Evolutionary conservation across 1,284 basidiomycete species (phyloP).

Genomic region (Abortiporus biennis): DNA sequence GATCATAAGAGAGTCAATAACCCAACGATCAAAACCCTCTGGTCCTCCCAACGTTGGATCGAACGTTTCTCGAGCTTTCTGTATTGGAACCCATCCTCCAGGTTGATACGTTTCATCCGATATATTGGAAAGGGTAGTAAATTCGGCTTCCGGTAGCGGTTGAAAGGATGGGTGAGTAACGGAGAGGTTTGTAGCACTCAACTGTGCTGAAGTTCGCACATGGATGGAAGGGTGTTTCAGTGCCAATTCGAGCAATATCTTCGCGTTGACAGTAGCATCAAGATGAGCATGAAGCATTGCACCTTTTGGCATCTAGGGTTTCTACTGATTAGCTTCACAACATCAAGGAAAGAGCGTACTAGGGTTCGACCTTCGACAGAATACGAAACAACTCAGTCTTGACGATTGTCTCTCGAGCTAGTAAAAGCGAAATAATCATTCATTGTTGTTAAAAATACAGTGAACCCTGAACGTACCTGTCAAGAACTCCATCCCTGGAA

Average conservation of each 20-base stretch:
- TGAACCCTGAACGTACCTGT: neutral
- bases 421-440: neutral
- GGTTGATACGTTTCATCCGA: constrained; percentile 39
- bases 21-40: constrained; percentile 63
- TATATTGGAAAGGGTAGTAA: constrained; percentile 33
- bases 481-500: constrained; percentile 1
- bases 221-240: constrained; percentile 52
- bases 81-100: constrained; percentile 47
- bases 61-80: constrained; percentile 48
- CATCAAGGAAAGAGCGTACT: neutral
- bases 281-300: constrained; percentile 66
- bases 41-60: constrained; percentile 45
- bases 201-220: constrained; percentile 35
- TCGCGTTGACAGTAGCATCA: constrained; percentile 58
- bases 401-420: neutral
- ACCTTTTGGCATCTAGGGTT: constrained; percentile 69
- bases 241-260: constrained; percentile 45
- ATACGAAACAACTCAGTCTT: neutral
- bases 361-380: neutral
- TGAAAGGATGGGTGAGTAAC: constrained; percentile 44
- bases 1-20: constrained; percentile 51
- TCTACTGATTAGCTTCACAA: neutral
- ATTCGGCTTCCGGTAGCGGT: too few relatives aligned
- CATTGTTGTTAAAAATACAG: neutral
- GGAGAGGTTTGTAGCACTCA: constrained; percentile 34